Percentiles rank a stretch among this genome's conserved stretches.
These are phyloP conservation scores for Phyllosticta ampelicida DNA, from an alignment of 2,329 filamentous ascomycete species.

Conservation along the genomic window DNA sequence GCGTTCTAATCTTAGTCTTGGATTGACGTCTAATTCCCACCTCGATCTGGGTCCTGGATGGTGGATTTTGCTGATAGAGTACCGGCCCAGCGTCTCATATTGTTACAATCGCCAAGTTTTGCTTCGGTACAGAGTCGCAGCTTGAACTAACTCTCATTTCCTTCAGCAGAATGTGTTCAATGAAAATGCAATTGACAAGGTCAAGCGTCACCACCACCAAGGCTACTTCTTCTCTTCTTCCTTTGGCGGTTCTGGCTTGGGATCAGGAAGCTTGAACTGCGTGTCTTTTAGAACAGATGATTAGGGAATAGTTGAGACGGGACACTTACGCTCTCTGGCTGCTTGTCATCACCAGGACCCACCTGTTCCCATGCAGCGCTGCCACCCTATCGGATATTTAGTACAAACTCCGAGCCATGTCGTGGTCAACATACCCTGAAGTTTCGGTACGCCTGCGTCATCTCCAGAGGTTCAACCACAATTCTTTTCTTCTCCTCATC, in stretches of 20 bases:
- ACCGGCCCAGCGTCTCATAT: neutral
- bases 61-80: neutral
- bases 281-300: slow-evolving; percentile 8
- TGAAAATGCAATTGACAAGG: neutral
- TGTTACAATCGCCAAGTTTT: neutral
- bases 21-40: neutral
- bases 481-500: slow-evolving; percentile 99
- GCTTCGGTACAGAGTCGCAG: neutral
- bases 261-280: slow-evolving; percentile 84
- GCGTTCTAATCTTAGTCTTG: neutral
- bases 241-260: slow-evolving; percentile 80
- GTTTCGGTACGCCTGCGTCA: slow-evolving; percentile 97
- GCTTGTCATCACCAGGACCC: slow-evolving; percentile 62
- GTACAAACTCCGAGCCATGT: neutral
- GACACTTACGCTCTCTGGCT: slow-evolving; percentile 54
- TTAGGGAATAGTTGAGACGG: neutral
- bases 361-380: slow-evolving; percentile 52
- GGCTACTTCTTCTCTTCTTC: slow-evolving; percentile 61
- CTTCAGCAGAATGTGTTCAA: neutral
- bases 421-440: slow-evolving; percentile 66
- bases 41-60: neutral
- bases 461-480: slow-evolving; percentile 91
- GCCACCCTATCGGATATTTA: slow-evolving; percentile 2
- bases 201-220: neutral
- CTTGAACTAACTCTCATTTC: neutral